Evolutionary conservation across 306 rosid genomes (phyloP).

Genomic region (Corylus heterophylla): DNA sequence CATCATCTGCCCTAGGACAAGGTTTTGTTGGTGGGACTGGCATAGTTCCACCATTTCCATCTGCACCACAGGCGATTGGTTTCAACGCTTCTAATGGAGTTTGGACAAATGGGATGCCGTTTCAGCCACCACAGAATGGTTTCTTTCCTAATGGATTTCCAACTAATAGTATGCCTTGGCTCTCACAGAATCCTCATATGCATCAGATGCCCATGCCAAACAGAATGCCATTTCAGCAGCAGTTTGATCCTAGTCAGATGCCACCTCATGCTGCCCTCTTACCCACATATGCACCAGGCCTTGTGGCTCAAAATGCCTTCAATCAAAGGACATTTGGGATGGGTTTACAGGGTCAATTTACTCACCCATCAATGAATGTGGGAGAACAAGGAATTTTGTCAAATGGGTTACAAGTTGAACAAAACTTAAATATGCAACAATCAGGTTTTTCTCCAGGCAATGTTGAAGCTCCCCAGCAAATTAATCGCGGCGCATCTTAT

Average conservation of each 20-base stretch:
- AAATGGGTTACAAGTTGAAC: constrained; percentile 33
- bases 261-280: constrained; percentile 30
- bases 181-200: constrained; percentile 42
- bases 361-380: constrained; percentile 20
- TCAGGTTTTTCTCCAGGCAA: constrained; percentile 33
- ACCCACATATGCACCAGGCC: constrained; percentile 41
- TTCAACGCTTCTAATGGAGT: constrained; percentile 43
- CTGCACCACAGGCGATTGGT: constrained; percentile 26
- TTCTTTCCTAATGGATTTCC: constrained; percentile 53
- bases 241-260: constrained; percentile 37
- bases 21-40: constrained; percentile 32
- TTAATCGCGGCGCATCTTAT: constrained; percentile 45
- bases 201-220: constrained; percentile 52
- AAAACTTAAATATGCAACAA: constrained; percentile 38
- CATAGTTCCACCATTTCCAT: constrained; percentile 45
- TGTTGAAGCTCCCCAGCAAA: constrained; percentile 38
- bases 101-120: constrained; percentile 54
- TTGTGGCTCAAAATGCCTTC: constrained; percentile 46
- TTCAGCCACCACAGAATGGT: constrained; percentile 49
- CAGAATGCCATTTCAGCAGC: constrained; percentile 53
- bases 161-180: constrained; percentile 50
- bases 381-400: constrained; percentile 42
- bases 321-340: constrained; percentile 51
- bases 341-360: constrained; percentile 42
- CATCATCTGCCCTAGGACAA: constrained; percentile 45